phyloP scores from a whole-genome alignment of 1,284 basidiomycete genomes.

The Marasmius sp. region DNA sequence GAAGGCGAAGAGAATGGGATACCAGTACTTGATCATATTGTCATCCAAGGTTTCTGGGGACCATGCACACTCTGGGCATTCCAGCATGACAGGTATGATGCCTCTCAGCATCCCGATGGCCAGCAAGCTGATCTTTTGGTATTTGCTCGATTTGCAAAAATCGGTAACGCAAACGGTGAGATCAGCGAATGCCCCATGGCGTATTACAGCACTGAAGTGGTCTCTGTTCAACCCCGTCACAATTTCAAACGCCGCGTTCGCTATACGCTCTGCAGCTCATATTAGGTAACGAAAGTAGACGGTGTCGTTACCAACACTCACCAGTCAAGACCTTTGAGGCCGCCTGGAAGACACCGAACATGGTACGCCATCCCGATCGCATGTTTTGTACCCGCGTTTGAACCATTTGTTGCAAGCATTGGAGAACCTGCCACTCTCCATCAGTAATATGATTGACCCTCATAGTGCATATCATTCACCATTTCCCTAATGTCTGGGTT shows the following conservation, averaged over 20 bases:
- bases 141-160: slow-evolving; percentile 98
- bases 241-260: slow-evolving; percentile 94
- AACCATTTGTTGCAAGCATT: slow-evolving; percentile 99
- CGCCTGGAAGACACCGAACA: slow-evolving; percentile 98
- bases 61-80: slow-evolving; percentile 80
- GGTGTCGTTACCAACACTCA: slow-evolving; percentile 28
- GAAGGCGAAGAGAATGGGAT: slow-evolving; percentile 94
- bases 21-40: slow-evolving; percentile 95
- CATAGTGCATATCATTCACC: slow-evolving; percentile 50
- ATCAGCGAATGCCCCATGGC: slow-evolving; percentile 93
- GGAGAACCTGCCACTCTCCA: slow-evolving; percentile 67
- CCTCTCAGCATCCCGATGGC: slow-evolving; percentile 96
- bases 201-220: slow-evolving; percentile 89
- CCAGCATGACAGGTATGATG: slow-evolving; percentile 89
- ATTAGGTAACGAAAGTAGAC: not conserved
- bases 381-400: slow-evolving; percentile 94
- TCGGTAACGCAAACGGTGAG: slow-evolving; percentile 97
- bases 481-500: slow-evolving; percentile 97
- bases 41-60: slow-evolving; percentile 58
- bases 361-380: slow-evolving; percentile 98
- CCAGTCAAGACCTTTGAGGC: slow-evolving; percentile 93
- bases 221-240: slow-evolving; percentile 90
- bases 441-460: not conserved
- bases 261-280: slow-evolving; percentile 75
- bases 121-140: slow-evolving; percentile 95